Conservation (phyloP, 2,329 filamentous ascomycete genomes). For the Ampelomyces quisqualis region DNA sequence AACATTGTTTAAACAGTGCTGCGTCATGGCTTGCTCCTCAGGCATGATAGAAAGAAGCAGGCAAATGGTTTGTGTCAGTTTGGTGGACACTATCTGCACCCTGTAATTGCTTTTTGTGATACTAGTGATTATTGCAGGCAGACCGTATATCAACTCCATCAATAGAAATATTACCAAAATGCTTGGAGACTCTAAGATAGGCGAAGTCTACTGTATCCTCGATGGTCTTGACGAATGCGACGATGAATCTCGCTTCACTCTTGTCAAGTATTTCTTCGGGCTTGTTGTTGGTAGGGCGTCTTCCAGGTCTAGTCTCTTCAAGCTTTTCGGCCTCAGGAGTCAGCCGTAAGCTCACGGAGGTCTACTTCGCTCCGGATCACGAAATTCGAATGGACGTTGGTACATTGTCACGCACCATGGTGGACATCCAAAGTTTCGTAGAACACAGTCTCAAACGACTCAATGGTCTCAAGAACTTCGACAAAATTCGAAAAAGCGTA, state of each 20-base stretch:
- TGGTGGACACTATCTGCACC: too few relatives aligned
- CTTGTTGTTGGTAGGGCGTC: not conserved
- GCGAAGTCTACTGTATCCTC: conserved; percentile 3
- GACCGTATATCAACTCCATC: not conserved
- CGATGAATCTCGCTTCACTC: not conserved
- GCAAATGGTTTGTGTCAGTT: too few relatives aligned
- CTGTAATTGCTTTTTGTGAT: too few relatives aligned
- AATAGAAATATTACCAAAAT: not conserved
- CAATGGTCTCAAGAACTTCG: not conserved
- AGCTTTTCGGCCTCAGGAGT: not conserved
- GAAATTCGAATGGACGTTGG: not conserved
- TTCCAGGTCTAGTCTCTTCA: not conserved
- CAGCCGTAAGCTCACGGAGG: not conserved
- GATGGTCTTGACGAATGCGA: not conserved
- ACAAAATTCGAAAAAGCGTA: not conserved
- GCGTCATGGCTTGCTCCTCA: too few relatives aligned
- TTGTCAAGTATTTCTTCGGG: not conserved
- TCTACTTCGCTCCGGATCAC: not conserved
- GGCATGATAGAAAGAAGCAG: too few relatives aligned
- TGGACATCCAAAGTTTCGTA: not conserved
- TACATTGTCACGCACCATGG: too few relatives aligned
- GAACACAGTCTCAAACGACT: not conserved
- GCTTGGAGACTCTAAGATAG: not conserved
- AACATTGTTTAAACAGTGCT: too few relatives aligned
- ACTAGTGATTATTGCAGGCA: not conserved